Conservation (phyloP, 371 early-diverging fungal genomes). For the Haplosporangium sp. region DNA sequence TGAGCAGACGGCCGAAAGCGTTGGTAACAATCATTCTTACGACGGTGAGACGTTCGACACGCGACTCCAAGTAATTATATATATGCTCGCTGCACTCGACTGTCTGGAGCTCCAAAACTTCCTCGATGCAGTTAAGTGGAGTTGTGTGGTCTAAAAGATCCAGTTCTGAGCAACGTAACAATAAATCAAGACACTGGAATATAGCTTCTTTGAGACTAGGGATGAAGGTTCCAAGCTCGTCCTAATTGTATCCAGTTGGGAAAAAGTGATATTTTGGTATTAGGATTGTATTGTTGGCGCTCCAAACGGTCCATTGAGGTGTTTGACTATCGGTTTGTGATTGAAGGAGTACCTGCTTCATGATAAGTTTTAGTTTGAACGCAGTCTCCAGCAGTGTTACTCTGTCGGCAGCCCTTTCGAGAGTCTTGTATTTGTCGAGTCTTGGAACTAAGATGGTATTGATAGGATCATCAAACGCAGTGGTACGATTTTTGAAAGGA, state of each 20-base stretch:
- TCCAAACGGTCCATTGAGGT: conserved; percentile 1
- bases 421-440: conserved; percentile 18
- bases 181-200: conserved; percentile 40
- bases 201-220: conserved; percentile 29
- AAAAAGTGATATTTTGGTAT: neutral
- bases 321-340: neutral
- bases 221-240: conserved; percentile 26
- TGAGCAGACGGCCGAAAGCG: neutral
- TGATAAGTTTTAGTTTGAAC: conserved; percentile 40
- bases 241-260: conserved; percentile 20
- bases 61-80: conserved; percentile 74
- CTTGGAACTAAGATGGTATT: conserved; percentile 12
- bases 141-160: conserved; percentile 58
- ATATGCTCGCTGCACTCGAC: conserved; percentile 68
- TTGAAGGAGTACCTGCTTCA: conserved; percentile 35
- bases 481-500: conserved; percentile 14
- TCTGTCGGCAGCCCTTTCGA: conserved; percentile 26
- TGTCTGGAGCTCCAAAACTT: conserved; percentile 74
- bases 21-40: conserved; percentile 46
- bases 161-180: conserved; percentile 44
- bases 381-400: conserved; percentile 34
- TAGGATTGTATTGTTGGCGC: neutral
- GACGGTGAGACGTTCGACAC: conserved; percentile 64
- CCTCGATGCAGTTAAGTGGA: conserved; percentile 72
- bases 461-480: conserved; percentile 28